Evolutionary conservation across 345 rosid species (phyloP), one percentile per base, ranked within the genome.

Genomic region (Sisymbrium irio): DNA sequence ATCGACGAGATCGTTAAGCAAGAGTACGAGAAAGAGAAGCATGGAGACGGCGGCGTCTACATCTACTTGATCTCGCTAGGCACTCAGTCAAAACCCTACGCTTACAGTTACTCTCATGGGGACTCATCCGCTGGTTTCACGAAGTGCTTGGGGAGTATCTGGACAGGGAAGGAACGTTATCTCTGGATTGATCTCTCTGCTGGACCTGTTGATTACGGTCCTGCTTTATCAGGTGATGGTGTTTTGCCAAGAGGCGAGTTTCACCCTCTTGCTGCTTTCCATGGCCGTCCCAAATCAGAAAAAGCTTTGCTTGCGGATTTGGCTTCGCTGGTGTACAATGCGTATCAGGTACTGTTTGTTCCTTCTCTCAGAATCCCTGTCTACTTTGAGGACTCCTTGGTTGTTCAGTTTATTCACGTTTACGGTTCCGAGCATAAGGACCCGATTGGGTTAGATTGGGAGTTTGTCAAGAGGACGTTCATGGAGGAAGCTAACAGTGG

Each of bases 141-240:
- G 2, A 95, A 92, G 55, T 95, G 98, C 49, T 65, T 86, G 37
- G 98, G 99, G 14, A 89, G 83, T 30, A 73, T 89, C 25, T 95
- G 99, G 99, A 88, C 97, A 0, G 99, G 99, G 2, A 85, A 82
- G 53, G 97, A 92, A 36, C 81, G 99, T 61, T 95, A 95, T 27
- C 54, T 90, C 41, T 95, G 98, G 98, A 83, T 92, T 71, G 99
- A 92, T 83, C 86, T 95, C 39, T 82, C 84, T 0, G 98, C 99
- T 0, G 99, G 98, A 11, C 99, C 98, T 3, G 94, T 95, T 18
- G 99, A 95, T 62, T 92, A 95, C 9, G 99, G 99, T 6, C 99
- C 99, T 25, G 89, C 85, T 3, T 75, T 95, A 28, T 95, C 99
- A 7, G 99, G 99, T 18, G 99, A 95, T 60, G 99, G 98, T 45